Evolutionary conservation across 2,329 filamentous ascomycete genomes (phyloP).

Genomic region (Cadophora gregata): DNA sequence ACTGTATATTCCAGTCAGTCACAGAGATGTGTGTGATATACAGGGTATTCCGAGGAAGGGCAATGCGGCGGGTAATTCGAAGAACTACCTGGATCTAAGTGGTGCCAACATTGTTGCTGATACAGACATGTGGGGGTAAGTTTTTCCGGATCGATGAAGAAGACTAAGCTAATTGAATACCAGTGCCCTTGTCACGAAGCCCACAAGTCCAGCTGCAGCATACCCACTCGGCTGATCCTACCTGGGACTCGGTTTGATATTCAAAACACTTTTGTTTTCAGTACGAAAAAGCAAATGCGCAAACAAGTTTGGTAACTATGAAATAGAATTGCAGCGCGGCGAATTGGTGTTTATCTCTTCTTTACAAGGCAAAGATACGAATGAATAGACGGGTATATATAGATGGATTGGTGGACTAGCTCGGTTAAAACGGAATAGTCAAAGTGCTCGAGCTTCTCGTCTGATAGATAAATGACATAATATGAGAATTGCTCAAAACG

Average conservation of each 20-base stretch:
- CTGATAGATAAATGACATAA: constrained; percentile 2
- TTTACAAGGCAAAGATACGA: constrained; percentile 10
- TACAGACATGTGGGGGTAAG: constrained; percentile 19
- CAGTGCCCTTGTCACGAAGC: constrained; percentile 2
- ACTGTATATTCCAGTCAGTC: constrained; percentile 22
- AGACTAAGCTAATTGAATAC: not conserved
- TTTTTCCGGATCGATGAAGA: not conserved
- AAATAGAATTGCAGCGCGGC: not conserved
- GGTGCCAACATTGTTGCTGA: constrained; percentile 17
- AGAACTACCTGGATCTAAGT: constrained; percentile 24
- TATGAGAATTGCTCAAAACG: not conserved
- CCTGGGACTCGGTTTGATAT: not conserved
- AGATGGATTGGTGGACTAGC: not conserved
- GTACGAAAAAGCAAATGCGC: not conserved
- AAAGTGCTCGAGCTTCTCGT: not conserved
- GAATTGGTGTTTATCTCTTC: constrained; percentile 6
- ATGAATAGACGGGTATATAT: constrained; percentile 2
- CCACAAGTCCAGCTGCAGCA: not conserved
- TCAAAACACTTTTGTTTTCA: not conserved
- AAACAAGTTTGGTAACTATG: constrained; percentile 1
- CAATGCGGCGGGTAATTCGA: constrained; percentile 28
- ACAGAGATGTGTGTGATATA: constrained; percentile 17
- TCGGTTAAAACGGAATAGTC: not conserved
- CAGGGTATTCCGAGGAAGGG: constrained; percentile 21
- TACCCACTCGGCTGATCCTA: not conserved